Conservation (phyloP, 768 basidiomycete genomes). For the Calocybe cyanea region DNA sequence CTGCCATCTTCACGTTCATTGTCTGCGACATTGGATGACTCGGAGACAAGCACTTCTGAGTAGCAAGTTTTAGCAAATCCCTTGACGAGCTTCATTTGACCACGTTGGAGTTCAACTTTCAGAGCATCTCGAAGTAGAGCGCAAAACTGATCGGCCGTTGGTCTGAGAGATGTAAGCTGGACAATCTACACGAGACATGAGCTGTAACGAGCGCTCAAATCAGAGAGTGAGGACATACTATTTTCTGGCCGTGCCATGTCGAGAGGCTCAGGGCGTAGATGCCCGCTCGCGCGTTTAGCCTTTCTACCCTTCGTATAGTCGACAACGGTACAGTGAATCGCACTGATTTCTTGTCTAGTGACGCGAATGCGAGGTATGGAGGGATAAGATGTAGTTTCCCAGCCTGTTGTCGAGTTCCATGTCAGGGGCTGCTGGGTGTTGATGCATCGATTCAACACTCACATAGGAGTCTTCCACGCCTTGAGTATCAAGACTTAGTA, state of each 20-base stretch:
- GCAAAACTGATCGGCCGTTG: constrained; percentile 93
- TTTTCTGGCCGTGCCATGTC: constrained; percentile 93
- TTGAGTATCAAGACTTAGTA: constrained; percentile 72
- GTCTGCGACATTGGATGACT: constrained; percentile 52
- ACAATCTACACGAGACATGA: constrained; percentile 52
- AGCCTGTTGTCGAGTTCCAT: constrained; percentile 44
- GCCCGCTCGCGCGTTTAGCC: constrained; percentile 89
- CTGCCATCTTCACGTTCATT: constrained; percentile 70
- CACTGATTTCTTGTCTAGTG: constrained; percentile 89
- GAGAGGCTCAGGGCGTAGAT: constrained; percentile 93
- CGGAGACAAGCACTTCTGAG: constrained; percentile 80
- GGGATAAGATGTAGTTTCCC: constrained; percentile 88
- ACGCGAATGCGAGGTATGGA: constrained; percentile 87
- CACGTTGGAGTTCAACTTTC: constrained; percentile 83
- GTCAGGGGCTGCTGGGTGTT: too few species aligned
- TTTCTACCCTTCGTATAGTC: constrained; percentile 89
- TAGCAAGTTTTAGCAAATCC: constrained; percentile 90
- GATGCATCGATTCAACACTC: constrained; percentile 32
- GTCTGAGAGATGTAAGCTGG: constrained; percentile 89
- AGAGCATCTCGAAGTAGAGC: constrained; percentile 83
- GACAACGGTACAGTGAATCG: constrained; percentile 89
- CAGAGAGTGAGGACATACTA: constrained; percentile 49
- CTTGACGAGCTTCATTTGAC: constrained; percentile 92
- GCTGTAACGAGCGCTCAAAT: not conserved
- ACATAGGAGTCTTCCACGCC: constrained; percentile 93